Percentiles rank a stretch among this genome's conserved stretches.
Conservation (phyloP, 2,329 filamentous ascomycete species). For the Aspergillus spinulosporus region DNA sequence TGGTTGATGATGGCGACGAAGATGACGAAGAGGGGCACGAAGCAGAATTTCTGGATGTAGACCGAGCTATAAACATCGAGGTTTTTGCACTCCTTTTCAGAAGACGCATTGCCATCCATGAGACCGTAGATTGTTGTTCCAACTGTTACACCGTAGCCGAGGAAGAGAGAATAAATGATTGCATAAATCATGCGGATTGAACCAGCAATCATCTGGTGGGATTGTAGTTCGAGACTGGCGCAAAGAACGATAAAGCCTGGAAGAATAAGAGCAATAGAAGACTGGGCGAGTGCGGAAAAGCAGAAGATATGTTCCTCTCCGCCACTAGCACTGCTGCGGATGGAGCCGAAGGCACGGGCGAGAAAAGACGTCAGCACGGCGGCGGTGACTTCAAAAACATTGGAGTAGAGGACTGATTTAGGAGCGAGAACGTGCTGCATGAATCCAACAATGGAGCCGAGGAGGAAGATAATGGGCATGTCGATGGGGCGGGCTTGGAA, state of each 20-base stretch:
- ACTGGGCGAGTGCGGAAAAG: constrained; percentile 71
- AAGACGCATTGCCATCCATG: constrained; percentile 58
- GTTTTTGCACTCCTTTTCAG: constrained; percentile 49
- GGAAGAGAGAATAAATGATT: constrained; percentile 71
- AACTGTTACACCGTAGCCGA: constrained; percentile 72
- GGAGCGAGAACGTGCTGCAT: constrained; percentile 76
- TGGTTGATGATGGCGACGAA: constrained; percentile 80
- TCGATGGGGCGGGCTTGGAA: constrained; percentile 78
- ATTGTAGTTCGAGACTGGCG: constrained; percentile 67
- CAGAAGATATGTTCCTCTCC: constrained; percentile 56
- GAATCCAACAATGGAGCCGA: constrained; percentile 72
- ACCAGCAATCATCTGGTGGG: constrained; percentile 67
- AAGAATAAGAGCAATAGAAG: constrained; percentile 71
- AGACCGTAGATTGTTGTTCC: constrained; percentile 65
- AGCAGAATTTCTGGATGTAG: constrained; percentile 63
- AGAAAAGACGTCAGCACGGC: constrained; percentile 69
- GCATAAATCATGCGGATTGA: constrained; percentile 74
- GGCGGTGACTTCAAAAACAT: constrained; percentile 67
- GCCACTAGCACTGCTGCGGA: constrained; percentile 48
- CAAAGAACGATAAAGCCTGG: constrained; percentile 67
- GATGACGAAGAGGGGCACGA: constrained; percentile 73
- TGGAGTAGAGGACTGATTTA: constrained; percentile 66
- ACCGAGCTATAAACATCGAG: constrained; percentile 49
- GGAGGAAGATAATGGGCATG: constrained; percentile 72
- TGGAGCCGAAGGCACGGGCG: constrained; percentile 67